These are phyloP conservation scores for Sorghum bicolor DNA, from an alignment of 176 grass and related monocot species.

Conservation along the genomic window DNA sequence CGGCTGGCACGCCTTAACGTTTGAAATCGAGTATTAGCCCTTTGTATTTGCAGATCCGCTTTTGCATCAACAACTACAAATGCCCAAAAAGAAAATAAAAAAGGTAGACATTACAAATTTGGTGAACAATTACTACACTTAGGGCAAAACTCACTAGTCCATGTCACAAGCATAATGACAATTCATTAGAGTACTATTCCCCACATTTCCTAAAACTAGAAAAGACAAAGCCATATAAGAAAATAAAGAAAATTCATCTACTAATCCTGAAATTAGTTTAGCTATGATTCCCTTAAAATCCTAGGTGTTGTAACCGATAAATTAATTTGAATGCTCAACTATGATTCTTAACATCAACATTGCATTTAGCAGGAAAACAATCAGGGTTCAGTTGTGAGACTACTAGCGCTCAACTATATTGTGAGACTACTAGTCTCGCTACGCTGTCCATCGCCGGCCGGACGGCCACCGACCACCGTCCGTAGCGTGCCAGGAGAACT, in stretches of 20 bases:
- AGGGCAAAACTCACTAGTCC: neutral
- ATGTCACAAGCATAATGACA: neutral
- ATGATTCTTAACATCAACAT: neutral
- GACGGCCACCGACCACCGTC: too few relatives aligned
- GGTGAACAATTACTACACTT: neutral
- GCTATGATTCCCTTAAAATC: neutral
- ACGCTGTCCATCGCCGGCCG: too few relatives aligned
- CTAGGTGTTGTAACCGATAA: neutral
- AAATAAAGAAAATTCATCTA: neutral
- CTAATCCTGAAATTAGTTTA: neutral
- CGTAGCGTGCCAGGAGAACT: too few relatives aligned
- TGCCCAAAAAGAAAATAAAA: neutral
- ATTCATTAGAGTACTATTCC: neutral
- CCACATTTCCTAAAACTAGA: neutral
- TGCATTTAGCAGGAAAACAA: neutral
- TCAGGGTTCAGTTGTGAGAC: neutral
- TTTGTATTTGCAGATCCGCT: too few relatives aligned
- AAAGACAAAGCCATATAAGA: neutral
- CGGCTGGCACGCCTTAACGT: too few relatives aligned
- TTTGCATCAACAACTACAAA: neutral
- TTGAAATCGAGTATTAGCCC: too few relatives aligned
- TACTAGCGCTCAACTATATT: neutral
- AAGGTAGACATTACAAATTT: neutral
- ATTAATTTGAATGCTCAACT: neutral
- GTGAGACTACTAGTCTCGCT: too few relatives aligned